Evolutionary conservation across 495 filamentous ascomycete species (phyloP), one percentile per base, ranked within the genome.

Genomic region (Penicillium steckii): DNA sequence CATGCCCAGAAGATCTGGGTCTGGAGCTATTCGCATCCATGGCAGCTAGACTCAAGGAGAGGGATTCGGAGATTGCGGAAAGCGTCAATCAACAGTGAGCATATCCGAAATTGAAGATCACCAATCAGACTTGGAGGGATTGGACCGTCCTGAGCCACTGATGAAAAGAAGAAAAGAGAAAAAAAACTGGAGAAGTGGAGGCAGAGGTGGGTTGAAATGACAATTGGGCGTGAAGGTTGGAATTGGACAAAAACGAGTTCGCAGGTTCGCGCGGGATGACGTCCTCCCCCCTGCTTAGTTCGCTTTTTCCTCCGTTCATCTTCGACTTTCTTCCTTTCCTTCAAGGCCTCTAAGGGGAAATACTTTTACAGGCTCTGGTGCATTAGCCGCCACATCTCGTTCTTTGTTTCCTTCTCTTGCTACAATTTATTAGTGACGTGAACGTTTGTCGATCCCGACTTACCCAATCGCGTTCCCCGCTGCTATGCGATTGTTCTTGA

Each of bases 401-500:
- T 4, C 26, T 37, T 45, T 26, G 9, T 23, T 29, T 24, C 26
- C 6, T 8, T 27, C 12, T n/a, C 17, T 7, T 3, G 13, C 32
- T 13, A 35, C n/a, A 35, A n/a, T 35, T 6, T 27, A 27, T 27
- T 27, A 10, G 26, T n/a, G n/a, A n/a, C n/a, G n/a, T n/a, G n/a
- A n/a, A n/a, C n/a, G 27, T n/a, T 42, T 15, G 6, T 24, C 33
- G 7, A 15, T 18, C 40, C 12, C 29, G 18, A 44, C 3, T 4
- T 41, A 17, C 18, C 12, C 32, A 21, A 3, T 26, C 25, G 15
- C 17, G n/a, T 21, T 13, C 33, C 45, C 45, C 50, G 48, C 48
- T 61, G 67, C 75, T 46, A 97, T 99, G 94, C 89, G 91, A 69
- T 82, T 99, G 66, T 96, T 91, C 75, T 85, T 99, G 48, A 82